Conservation (phyloP, 1,284 basidiomycete genomes). For the Schizopora paradoxa region DNA sequence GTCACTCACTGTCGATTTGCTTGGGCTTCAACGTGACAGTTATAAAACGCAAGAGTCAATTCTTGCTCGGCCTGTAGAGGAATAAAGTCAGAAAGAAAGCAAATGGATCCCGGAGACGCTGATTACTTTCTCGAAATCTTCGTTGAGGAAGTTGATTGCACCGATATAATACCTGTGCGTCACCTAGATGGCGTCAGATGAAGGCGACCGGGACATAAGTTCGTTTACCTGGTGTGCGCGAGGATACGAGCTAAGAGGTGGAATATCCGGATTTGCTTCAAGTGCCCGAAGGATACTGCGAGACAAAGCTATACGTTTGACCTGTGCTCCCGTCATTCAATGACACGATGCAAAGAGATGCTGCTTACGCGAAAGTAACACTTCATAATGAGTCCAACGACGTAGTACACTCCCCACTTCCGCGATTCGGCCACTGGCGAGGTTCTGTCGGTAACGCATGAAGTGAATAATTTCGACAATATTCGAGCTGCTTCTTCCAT, state of each 20-base stretch:
- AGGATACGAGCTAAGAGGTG: constrained; percentile 72
- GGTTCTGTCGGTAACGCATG: constrained; percentile 81
- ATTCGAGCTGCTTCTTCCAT: constrained; percentile 91
- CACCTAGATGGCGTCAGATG: constrained; percentile 43
- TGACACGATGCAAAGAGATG: constrained; percentile 5
- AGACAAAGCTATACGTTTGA: constrained; percentile 86
- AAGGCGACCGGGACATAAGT: constrained; percentile 15
- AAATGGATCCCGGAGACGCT: neutral
- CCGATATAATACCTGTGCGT: constrained; percentile 92
- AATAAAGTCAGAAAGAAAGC: constrained; percentile 5
- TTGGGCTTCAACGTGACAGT: constrained; percentile 64
- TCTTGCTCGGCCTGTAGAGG: constrained; percentile 68
- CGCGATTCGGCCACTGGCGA: constrained; percentile 73
- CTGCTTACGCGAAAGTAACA: constrained; percentile 84
- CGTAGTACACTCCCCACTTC: constrained; percentile 91
- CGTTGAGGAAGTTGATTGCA: constrained; percentile 89
- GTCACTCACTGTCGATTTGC: constrained; percentile 75
- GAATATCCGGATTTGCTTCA: constrained; percentile 80
- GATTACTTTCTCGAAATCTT: constrained; percentile 76
- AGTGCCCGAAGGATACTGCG: constrained; percentile 91
- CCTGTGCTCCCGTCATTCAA: constrained; percentile 37
- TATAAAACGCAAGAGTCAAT: constrained; percentile 75
- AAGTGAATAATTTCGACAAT: constrained; percentile 89
- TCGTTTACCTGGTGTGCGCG: constrained; percentile 80
- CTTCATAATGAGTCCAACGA: constrained; percentile 90